Evolutionary conservation across 768 basidiomycete genomes (phyloP).

Genomic region (Lactarius trivialis): DNA sequence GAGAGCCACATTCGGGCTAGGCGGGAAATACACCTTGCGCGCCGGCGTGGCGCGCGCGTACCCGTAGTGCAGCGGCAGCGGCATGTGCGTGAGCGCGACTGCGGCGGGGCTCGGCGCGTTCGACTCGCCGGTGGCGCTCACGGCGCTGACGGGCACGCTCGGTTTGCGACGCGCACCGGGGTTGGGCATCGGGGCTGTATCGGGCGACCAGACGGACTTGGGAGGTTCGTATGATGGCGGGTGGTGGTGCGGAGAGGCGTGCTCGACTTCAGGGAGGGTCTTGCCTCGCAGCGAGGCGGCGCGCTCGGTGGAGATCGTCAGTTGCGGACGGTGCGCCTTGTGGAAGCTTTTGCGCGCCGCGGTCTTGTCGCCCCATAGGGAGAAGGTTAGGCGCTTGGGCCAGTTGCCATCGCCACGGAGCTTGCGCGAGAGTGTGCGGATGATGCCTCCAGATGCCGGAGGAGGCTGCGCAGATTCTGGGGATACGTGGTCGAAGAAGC

Average conservation of each 20-base stretch:
- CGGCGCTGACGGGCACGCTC: slow-evolving; percentile 35
- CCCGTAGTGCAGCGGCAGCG: slow-evolving; percentile 19
- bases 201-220: slow-evolving; percentile 30
- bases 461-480: slow-evolving; percentile 20
- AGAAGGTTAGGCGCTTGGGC: slow-evolving; percentile 17
- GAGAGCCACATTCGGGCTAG: slow-evolving; percentile 39
- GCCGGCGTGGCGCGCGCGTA: background rate
- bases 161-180: slow-evolving; percentile 28
- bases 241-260: slow-evolving; percentile 18
- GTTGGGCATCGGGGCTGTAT: slow-evolving; percentile 20
- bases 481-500: slow-evolving; percentile 35
- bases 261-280: slow-evolving; percentile 30
- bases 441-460: background rate
- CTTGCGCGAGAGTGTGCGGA: slow-evolving; percentile 23
- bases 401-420: slow-evolving; percentile 19
- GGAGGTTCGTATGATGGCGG: slow-evolving; percentile 18
- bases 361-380: slow-evolving; percentile 24
- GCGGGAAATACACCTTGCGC: slow-evolving; percentile 20
- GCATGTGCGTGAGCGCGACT: slow-evolving; percentile 23
- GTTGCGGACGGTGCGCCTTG: slow-evolving; percentile 22
- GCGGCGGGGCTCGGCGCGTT: slow-evolving; percentile 28
- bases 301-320: slow-evolving; percentile 41
- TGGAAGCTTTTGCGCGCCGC: slow-evolving; percentile 20
- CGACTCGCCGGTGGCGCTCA: slow-evolving; percentile 29
- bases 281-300: slow-evolving; percentile 29